A percentile compares a stretch with the other conserved stretches of the same genome.
Evolutionary conservation across 169 alveolate genomes (phyloP).

Genomic region (Cryptosporidium muris): DNA sequence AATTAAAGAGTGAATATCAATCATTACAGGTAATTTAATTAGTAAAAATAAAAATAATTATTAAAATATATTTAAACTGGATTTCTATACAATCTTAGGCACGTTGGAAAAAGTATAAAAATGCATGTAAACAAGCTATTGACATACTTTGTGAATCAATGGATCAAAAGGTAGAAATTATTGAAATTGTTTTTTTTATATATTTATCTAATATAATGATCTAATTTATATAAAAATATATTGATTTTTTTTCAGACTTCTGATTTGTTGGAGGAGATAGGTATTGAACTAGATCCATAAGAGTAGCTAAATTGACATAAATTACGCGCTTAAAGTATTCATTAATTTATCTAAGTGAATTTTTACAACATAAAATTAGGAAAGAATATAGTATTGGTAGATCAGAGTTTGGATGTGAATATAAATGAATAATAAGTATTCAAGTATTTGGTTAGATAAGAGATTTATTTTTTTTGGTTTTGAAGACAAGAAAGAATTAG

Average conservation of each 20-base stretch:
- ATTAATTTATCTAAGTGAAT: background rate
- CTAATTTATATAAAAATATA: background rate
- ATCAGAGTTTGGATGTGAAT: background rate
- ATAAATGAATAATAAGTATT: conserved; percentile 1
- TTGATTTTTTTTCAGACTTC: background rate
- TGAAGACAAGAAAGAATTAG: conserved; percentile 16
- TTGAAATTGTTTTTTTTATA: background rate
- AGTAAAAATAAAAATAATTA: background rate
- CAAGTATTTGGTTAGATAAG: conserved; percentile 24
- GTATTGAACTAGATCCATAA: conserved; percentile 18
- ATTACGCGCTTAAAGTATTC: background rate
- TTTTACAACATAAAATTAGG: too few relatives aligned
- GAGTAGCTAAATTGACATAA: background rate
- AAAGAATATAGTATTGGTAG: too few relatives aligned
- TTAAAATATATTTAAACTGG: background rate
- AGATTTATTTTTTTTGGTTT: conserved; percentile 39
- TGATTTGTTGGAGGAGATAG: conserved; percentile 60
- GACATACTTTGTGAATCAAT: conserved; percentile 65
- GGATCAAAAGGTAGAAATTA: conserved; percentile 42
- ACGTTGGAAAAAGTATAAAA: conserved; percentile 23
- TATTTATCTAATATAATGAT: background rate
- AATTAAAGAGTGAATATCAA: conserved; percentile 16
- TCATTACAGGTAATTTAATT: conserved; percentile 29
- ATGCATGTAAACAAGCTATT: conserved; percentile 24
- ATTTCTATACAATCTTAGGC: background rate